Percentiles rank a stretch among this genome's conserved stretches.
Evolutionary conservation across 1,139 yeast species (phyloP).

Genomic region (Yamadazyma taylorii): DNA sequence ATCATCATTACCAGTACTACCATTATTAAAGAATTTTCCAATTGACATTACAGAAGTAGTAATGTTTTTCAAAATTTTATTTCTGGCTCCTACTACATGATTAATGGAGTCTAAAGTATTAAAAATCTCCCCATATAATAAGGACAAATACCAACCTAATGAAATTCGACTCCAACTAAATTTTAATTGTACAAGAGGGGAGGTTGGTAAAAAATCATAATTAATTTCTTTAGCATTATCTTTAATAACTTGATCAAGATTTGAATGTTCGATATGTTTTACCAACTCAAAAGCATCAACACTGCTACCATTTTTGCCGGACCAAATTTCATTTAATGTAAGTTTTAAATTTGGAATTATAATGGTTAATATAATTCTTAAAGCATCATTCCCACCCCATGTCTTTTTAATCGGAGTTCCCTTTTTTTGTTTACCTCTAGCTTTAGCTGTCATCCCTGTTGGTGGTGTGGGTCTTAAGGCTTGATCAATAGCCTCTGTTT

Average conservation of each 20-base stretch:
- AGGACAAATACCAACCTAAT: slow-evolving; percentile 74
- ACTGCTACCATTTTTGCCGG: slow-evolving; percentile 21
- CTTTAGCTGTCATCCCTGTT: slow-evolving; percentile 60
- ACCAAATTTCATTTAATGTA: slow-evolving; percentile 38
- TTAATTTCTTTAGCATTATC: slow-evolving; percentile 25
- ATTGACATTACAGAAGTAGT: slow-evolving; percentile 45
- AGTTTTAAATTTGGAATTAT: slow-evolving; percentile 41
- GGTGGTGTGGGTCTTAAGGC: slow-evolving; percentile 49
- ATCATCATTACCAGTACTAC: slow-evolving; percentile 12
- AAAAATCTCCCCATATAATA: slow-evolving; percentile 67
- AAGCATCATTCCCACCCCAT: slow-evolving; percentile 64
- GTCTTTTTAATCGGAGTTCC: slow-evolving; percentile 49
- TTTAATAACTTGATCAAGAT: slow-evolving; percentile 23
- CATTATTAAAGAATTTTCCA: slow-evolving; percentile 44
- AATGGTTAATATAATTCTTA: slow-evolving; percentile 44
- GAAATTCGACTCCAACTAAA: slow-evolving; percentile 65
- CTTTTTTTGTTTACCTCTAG: slow-evolving; percentile 57
- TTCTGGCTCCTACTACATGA: slow-evolving; percentile 25
- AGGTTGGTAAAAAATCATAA: slow-evolving; percentile 34
- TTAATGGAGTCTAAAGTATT: slow-evolving; percentile 35
- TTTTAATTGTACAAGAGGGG: slow-evolving; percentile 48
- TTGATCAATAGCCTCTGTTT: slow-evolving; percentile 24
- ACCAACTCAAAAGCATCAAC: slow-evolving; percentile 38
- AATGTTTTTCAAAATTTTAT: slow-evolving; percentile 33
- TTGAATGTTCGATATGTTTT: slow-evolving; percentile 36